Conservation (phyloP, 1,139 yeast genomes). For the Eremothecium gossypii region DNA sequence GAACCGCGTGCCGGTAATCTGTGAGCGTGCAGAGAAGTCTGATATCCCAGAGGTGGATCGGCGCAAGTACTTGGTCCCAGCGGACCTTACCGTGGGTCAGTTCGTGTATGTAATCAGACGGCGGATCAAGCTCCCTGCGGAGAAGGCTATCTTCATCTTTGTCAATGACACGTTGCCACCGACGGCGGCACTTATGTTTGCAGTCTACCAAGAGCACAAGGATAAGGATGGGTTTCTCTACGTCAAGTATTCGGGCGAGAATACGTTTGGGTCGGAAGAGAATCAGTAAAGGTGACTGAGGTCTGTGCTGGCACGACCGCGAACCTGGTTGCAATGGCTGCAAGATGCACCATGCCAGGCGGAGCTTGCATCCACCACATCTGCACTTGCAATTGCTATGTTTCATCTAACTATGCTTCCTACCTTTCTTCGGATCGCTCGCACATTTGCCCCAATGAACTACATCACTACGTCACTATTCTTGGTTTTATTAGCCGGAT, state of each 20-base stretch:
- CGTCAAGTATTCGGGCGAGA: constrained; percentile 83
- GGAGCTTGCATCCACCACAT: too few species aligned
- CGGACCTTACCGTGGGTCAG: constrained; percentile 94
- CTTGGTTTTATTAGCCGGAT: too few species aligned
- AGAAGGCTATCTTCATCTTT: constrained; percentile 94
- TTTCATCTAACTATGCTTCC: too few species aligned
- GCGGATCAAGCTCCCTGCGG: constrained; percentile 91
- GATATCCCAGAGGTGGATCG: constrained; percentile 95
- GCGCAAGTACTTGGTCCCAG: constrained; percentile 92
- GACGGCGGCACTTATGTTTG: constrained; percentile 92
- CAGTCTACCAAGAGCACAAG: constrained; percentile 91
- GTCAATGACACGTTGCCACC: constrained; percentile 96
- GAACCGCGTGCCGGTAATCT: constrained; percentile 92
- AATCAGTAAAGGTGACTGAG: too few species aligned
- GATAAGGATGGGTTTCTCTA: constrained; percentile 96
- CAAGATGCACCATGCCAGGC: too few species aligned
- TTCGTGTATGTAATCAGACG: constrained; percentile 95
- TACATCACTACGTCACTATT: too few species aligned
- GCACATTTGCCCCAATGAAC: too few species aligned
- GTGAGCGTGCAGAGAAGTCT: constrained; percentile 95
- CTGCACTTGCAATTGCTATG: too few species aligned
- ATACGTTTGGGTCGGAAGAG: constrained; percentile 51
- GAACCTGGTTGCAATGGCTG: too few species aligned
- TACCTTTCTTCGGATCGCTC: too few species aligned
- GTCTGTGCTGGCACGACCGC: too few species aligned